Base-by-base conservation (phyloP, 2,329 filamentous ascomycete species). In the Chrysoporthe deuterocubensis region DNA sequence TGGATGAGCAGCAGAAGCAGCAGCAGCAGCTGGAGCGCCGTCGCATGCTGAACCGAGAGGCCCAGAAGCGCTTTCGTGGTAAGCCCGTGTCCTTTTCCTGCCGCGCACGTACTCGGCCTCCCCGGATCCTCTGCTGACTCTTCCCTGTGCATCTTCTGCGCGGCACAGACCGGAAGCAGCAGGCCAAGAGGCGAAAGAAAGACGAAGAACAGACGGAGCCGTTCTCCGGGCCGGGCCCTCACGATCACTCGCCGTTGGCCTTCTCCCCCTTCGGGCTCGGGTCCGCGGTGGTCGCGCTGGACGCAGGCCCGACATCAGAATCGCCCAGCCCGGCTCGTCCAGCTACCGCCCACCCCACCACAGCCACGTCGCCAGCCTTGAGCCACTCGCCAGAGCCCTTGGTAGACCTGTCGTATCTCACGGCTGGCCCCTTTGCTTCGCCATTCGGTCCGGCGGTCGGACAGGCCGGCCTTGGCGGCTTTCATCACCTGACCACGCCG, bases 21-120 rank as follows among this genome's bases (percentile, higher is more conserved):
- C 43, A 50, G 46, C 46, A 50, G n/a, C 46, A 50, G 46, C 46
- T 50, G 13, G 46, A 50, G 46, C 46, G 46, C 46, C 46, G 46
- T 50, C 46, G 46, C 18, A 50, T 11, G n/a, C 46, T 50, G 46
- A 50, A 50, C n/a, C n/a, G 46, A 50, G 46, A 50, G 8, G 46
- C 46, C n/a, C 46, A 50, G 46, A 50, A 50, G 46, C 46, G 46
- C 11, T 50, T 50, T 11, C 46, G 46, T n/a, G 46, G 46, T 50
- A 26, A n/a, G 46, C 21, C 2, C 13, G 21, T 14, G n/a, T 21
- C 46, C 8, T 21, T n/a, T 11, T 50, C 13, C 11, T 50, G 1
- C 46, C 21, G n/a, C n/a, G 18, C 18, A 8, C 5, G 6, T 14
- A 48, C 18, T 8, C 18, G 44, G 18, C 43, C 44, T 18, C 6